These are phyloP conservation scores for Cicer pinnatifidum DNA, from an alignment of 306 rosid genomes.

Conservation along the genomic window DNA sequence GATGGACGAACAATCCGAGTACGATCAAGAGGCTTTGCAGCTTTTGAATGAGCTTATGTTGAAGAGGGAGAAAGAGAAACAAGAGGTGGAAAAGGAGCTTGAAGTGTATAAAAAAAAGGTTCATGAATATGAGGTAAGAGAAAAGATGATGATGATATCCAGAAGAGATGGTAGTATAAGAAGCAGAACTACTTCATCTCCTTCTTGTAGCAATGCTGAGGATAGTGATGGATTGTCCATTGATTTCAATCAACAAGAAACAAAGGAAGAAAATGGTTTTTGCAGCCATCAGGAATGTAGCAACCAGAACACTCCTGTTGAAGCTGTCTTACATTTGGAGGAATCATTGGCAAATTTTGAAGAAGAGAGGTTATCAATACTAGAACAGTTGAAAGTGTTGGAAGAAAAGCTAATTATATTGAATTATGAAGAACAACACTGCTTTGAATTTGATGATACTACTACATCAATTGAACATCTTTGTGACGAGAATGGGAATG, in stretches of 20 bases:
- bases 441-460: slow-evolving; percentile 54
- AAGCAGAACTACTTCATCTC: slow-evolving; percentile 75
- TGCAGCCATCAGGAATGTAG: slow-evolving; percentile 57
- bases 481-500: slow-evolving; percentile 68
- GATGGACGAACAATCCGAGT: slow-evolving; percentile 99
- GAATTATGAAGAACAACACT: slow-evolving; percentile 66
- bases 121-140: slow-evolving; percentile 75
- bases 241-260: slow-evolving; percentile 64
- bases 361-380: slow-evolving; percentile 85
- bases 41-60: slow-evolving; percentile 85
- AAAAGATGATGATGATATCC: slow-evolving; percentile 55
- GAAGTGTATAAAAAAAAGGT: slow-evolving; percentile 73
- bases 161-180: slow-evolving; percentile 64
- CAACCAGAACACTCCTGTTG: slow-evolving; percentile 77
- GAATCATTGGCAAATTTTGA: slow-evolving; percentile 81
- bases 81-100: slow-evolving; percentile 79
- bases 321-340: slow-evolving; percentile 74
- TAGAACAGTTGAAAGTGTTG: slow-evolving; percentile 76
- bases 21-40: slow-evolving; percentile 94
- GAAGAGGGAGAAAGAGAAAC: slow-evolving; percentile 92
- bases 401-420: slow-evolving; percentile 86
- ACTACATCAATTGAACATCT: slow-evolving; percentile 48
- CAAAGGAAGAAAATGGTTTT: slow-evolving; percentile 69
- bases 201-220: slow-evolving; percentile 76
- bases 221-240: slow-evolving; percentile 82